Percentiles rank a stretch among this genome's conserved stretches.
Conservation (phyloP, 2,329 filamentous ascomycete species). For the Meredithiella fracta region DNA sequence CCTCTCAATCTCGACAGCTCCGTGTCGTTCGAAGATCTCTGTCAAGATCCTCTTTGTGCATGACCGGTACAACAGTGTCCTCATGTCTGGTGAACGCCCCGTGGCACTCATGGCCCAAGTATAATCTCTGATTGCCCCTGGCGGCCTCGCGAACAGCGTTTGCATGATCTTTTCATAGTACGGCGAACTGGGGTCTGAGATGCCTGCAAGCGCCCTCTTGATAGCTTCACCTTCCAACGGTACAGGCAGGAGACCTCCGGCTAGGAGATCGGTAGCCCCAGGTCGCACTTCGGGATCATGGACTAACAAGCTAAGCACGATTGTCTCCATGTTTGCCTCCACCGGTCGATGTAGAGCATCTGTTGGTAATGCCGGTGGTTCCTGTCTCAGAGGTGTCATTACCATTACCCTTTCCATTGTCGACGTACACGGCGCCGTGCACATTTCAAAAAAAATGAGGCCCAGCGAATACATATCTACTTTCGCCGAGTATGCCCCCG, state of each 20-base stretch:
- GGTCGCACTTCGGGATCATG: constrained; percentile 73
- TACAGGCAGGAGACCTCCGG: constrained; percentile 72
- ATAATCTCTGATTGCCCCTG: constrained; percentile 65
- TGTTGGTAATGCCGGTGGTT: constrained; percentile 49
- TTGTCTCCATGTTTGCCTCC: constrained; percentile 58
- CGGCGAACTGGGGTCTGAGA: constrained; percentile 68
- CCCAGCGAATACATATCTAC: constrained; percentile 98
- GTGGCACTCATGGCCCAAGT: constrained; percentile 55
- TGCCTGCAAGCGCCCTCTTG: constrained; percentile 60
- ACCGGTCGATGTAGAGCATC: constrained; percentile 47
- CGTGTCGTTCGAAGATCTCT: constrained; percentile 73
- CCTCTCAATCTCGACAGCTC: constrained; percentile 65
- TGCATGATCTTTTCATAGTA: constrained; percentile 82
- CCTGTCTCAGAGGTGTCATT: constrained; percentile 51
- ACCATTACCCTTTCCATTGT: constrained; percentile 49
- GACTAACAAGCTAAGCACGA: constrained; percentile 64
- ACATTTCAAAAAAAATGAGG: constrained; percentile 99
- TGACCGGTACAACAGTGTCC: constrained; percentile 45
- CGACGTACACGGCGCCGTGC: constrained; percentile 45
- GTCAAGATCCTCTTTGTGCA: constrained; percentile 59
- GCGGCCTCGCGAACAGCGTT: constrained; percentile 62
- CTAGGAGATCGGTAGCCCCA: constrained; percentile 63
- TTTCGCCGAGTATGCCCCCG: constrained; percentile 76
- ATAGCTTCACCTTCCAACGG: constrained; percentile 90
- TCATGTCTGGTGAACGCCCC: constrained; percentile 37